Evolutionary conservation across 805 yeast species (phyloP).

Genomic region (Sugiyamaella chiloensis): DNA sequence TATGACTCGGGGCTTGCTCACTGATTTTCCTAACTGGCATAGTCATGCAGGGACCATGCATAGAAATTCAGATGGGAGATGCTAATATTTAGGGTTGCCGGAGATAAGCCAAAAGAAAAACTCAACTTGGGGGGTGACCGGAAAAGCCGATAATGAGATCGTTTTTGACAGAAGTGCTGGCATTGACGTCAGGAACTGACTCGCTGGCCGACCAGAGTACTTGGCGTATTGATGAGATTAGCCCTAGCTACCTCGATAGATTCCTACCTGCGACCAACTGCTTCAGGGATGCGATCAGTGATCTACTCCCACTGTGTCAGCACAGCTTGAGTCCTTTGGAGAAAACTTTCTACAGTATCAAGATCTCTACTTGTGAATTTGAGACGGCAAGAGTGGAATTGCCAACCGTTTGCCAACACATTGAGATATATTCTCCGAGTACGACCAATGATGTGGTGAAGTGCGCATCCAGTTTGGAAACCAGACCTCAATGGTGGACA

Average conservation of each 20-base stretch:
- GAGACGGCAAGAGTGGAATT: constrained; percentile 26
- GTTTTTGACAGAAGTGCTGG: too few species aligned
- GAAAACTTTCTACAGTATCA: constrained; percentile 26
- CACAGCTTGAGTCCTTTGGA: constrained; percentile 20
- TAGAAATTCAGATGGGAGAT: too few species aligned
- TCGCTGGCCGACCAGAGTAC: too few species aligned
- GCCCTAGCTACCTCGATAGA: background rate
- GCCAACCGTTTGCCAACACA: background rate
- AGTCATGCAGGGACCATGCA: too few species aligned
- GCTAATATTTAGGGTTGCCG: too few species aligned
- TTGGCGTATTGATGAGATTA: background rate
- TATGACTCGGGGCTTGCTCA: too few species aligned
- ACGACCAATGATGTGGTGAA: background rate
- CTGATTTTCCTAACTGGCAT: too few species aligned
- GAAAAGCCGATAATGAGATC: too few species aligned
- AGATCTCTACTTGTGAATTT: constrained; percentile 33
- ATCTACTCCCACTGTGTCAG: constrained; percentile 27
- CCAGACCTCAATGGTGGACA: constrained; percentile 62
- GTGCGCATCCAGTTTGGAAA: constrained; percentile 29
- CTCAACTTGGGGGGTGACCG: too few species aligned
- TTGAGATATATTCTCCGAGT: background rate
- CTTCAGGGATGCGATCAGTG: constrained; percentile 25
- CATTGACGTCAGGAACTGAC: too few species aligned
- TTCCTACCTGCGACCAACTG: constrained; percentile 26
- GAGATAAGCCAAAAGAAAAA: too few species aligned